Conservation (phyloP, 2,329 filamentous ascomycete species). For the Ophiostoma populinum region DNA sequence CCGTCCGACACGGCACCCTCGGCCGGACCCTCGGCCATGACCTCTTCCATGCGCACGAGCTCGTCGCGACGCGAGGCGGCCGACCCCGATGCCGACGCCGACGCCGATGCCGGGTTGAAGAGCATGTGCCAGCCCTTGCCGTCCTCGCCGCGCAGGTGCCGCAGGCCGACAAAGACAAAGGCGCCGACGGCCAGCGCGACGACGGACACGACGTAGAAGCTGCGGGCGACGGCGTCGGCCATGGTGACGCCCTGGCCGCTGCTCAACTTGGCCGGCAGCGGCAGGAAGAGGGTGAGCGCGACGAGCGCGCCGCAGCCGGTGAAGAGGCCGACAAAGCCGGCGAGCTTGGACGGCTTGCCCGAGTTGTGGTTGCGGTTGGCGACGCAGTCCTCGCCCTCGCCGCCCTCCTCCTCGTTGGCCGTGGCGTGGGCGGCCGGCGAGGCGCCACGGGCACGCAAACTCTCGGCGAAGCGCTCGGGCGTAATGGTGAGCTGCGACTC, state of each 20-base stretch:
- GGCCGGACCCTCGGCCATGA: conserved; percentile 3
- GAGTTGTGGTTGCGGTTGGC: neutral
- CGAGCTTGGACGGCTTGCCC: conserved; percentile 44
- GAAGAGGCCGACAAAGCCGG: conserved; percentile 80
- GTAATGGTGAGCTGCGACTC: conserved; percentile 64
- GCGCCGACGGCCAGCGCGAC: conserved; percentile 57
- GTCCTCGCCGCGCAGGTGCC: conserved; percentile 52
- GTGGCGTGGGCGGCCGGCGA: conserved; percentile 6
- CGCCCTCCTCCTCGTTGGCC: neutral
- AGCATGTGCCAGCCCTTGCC: conserved; percentile 53
- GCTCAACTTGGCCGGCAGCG: conserved; percentile 64
- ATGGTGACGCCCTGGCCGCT: conserved; percentile 54
- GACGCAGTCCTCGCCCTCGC: conserved; percentile 12
- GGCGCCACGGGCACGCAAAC: no score
- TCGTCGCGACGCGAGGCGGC: neutral
- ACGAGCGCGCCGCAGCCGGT: conserved; percentile 84
- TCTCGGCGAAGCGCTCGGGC: conserved; percentile 34
- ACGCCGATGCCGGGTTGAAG: conserved; percentile 21
- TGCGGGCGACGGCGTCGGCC: conserved; percentile 57
- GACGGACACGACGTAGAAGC: conserved; percentile 71
- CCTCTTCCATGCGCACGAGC: conserved; percentile 6
- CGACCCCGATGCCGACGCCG: conserved; percentile 1
- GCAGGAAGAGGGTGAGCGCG: conserved; percentile 66
- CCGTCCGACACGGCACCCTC: neutral
- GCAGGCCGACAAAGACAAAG: conserved; percentile 65